Percentiles rank a stretch among this genome's conserved stretches.
These are phyloP conservation scores for Xylaria sp. DNA, from an alignment of 2,329 filamentous ascomycete species.

Conservation along the genomic window DNA sequence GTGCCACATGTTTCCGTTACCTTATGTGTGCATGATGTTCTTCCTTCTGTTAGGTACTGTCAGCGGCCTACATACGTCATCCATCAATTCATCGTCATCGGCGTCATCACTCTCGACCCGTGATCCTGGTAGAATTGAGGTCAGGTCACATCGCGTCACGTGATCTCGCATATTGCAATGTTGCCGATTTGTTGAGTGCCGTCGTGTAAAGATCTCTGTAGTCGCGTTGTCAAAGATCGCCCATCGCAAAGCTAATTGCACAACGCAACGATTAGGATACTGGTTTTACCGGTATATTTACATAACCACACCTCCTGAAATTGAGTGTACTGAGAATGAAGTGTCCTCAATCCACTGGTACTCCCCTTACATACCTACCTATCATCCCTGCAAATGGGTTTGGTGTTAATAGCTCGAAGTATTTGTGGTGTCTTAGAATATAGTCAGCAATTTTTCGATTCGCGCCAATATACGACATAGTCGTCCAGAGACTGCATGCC, in stretches of 20 bases:
- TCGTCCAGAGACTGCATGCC: neutral
- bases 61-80: neutral
- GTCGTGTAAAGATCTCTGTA: neutral
- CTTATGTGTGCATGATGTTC: neutral
- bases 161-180: neutral
- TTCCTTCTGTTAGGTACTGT: neutral
- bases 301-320: neutral
- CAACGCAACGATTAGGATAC: too few species aligned
- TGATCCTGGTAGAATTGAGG: neutral
- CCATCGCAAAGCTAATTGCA: neutral
- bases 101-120: slow-evolving; percentile 3
- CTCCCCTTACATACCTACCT: neutral
- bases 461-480: neutral
- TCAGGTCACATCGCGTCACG: neutral
- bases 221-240: neutral
- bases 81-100: neutral
- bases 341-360: too few species aligned
- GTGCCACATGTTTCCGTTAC: neutral
- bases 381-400: too few species aligned
- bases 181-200: neutral
- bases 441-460: neutral
- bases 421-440: too few species aligned
- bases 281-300: neutral
- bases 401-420: too few species aligned
- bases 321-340: too few species aligned